Evolutionary conservation across 352 stramenopile species (phyloP).

Genomic region (Phytophthora tentaculata): DNA sequence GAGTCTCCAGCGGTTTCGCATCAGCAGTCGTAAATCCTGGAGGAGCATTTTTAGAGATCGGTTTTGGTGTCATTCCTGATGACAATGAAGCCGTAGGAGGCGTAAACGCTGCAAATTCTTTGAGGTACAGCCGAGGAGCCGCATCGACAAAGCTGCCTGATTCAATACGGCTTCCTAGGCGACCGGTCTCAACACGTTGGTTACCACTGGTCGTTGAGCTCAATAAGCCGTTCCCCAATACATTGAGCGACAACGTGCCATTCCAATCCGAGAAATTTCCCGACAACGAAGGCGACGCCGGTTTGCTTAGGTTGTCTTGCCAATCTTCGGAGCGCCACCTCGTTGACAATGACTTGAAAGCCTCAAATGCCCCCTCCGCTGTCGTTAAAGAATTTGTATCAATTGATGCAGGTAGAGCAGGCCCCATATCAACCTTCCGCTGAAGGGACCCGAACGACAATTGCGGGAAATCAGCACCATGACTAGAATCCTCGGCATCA

Average conservation of each 20-base stretch:
- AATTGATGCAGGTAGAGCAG: neutral
- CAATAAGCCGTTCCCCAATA: slow-evolving; percentile 4
- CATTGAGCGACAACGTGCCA: slow-evolving; percentile 22
- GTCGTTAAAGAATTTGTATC: slow-evolving; percentile 3
- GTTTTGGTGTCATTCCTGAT: neutral
- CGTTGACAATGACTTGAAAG: slow-evolving; percentile 35
- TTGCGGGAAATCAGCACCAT: slow-evolving; percentile 3
- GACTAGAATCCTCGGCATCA: slow-evolving; percentile 10
- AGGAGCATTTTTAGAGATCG: slow-evolving; percentile 37
- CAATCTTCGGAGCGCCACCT: slow-evolving; percentile 35
- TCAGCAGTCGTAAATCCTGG: slow-evolving; percentile 70
- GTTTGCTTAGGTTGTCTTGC: slow-evolving; percentile 16
- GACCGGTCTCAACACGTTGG: slow-evolving; percentile 7
- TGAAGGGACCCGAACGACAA: slow-evolving; percentile 10
- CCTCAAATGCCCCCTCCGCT: slow-evolving; percentile 30
- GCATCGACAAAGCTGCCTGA: slow-evolving; percentile 22
- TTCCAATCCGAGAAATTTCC: slow-evolving; percentile 23
- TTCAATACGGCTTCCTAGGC: slow-evolving; percentile 8
- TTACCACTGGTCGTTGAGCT: slow-evolving; percentile 5
- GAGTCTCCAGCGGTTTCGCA: slow-evolving; percentile 55
- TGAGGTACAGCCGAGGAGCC: slow-evolving; percentile 8
- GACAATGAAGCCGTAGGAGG: slow-evolving; percentile 5
- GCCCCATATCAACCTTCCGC: neutral
- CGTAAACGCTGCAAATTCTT: slow-evolving; percentile 27
- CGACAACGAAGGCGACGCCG: slow-evolving; percentile 11